These are phyloP conservation scores for Dalbergia cochinchinensis DNA, from an alignment of 306 rosid species.

Conservation along the genomic window DNA sequence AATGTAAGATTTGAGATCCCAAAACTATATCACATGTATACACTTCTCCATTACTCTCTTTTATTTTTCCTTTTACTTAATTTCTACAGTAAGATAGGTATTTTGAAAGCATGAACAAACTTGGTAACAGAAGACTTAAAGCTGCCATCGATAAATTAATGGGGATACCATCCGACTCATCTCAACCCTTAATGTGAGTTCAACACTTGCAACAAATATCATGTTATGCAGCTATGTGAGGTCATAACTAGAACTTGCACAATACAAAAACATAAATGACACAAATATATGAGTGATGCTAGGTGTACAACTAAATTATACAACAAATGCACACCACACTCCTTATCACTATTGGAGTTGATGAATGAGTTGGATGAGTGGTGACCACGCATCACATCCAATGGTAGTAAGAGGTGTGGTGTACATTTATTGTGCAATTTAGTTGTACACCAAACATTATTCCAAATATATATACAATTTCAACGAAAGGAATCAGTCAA, in stretches of 20 bases:
- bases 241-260: slow-evolving; percentile 13
- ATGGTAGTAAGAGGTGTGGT: no score
- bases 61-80: neutral
- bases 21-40: neutral
- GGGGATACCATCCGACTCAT: neutral
- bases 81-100: neutral
- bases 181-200: slow-evolving; percentile 19
- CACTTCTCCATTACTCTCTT: neutral
- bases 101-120: slow-evolving; percentile 5
- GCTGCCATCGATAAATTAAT: no score
- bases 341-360: no score
- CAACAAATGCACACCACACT: no score
- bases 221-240: neutral
- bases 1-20: slow-evolving; percentile 22
- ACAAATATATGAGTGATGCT: no score
- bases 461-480: neutral
- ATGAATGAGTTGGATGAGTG: no score
- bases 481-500: neutral
- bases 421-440: no score
- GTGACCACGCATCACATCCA: no score
- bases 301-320: no score
- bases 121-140: neutral
- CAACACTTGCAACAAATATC: slow-evolving; percentile 35
- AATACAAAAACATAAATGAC: slow-evolving; percentile 12
- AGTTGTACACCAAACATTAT: no score